Percentiles rank a stretch among this genome's conserved stretches.
Conservation (phyloP, 2,329 filamentous ascomycete genomes). For the Fusarium annulatum region DNA sequence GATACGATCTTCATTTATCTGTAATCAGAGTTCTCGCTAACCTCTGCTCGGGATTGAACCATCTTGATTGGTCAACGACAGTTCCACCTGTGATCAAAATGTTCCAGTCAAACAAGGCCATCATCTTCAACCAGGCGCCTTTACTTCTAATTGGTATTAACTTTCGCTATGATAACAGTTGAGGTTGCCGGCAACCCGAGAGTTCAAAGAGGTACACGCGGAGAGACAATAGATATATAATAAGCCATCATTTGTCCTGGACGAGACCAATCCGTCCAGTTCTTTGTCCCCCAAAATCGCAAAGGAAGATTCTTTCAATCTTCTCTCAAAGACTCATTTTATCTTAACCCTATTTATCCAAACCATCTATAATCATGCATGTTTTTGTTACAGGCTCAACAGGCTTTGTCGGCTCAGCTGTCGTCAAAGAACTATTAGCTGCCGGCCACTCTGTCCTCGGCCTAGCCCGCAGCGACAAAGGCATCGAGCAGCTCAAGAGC, state of each 20-base stretch:
- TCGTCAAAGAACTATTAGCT: neutral
- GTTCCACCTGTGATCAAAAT: accelerated
- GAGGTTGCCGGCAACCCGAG: neutral
- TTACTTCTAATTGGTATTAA: neutral
- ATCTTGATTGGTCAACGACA: neutral
- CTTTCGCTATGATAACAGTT: accelerated
- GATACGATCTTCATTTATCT: neutral
- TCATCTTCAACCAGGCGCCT: accelerated
- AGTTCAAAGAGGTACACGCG: accelerated
- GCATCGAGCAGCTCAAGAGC: neutral
- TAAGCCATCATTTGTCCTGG: neutral
- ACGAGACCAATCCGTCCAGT: neutral
- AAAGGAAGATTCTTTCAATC: neutral
- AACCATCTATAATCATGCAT: neutral
- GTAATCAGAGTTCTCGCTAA: neutral
- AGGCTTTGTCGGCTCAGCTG: neutral
- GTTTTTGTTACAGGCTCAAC: neutral
- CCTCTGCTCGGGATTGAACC: neutral
- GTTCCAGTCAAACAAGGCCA: accelerated
- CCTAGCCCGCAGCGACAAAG: neutral
- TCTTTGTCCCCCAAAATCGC: no score
- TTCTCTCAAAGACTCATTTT: accelerated
- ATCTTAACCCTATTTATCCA: accelerated
- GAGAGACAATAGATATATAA: neutral
- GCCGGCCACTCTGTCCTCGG: neutral